Evolutionary conservation across 106 monocot species (phyloP).

Genomic region (Agapanthus africanus): DNA sequence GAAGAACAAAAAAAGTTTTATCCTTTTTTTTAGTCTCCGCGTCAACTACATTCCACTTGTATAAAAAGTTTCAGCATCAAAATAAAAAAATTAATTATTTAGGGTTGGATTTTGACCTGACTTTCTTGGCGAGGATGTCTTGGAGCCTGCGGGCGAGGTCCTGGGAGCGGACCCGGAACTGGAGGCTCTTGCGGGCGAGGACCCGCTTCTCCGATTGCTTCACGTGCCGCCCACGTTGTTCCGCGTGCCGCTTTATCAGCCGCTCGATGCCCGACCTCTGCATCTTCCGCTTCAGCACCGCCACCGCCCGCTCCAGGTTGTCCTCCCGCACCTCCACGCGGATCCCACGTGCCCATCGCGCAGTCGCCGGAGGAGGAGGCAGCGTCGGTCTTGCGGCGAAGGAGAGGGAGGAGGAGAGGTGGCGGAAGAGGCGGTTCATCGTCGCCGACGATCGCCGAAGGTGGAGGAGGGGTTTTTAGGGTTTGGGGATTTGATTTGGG

Average conservation of each 20-base stretch:
- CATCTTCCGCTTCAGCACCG: constrained; percentile 62
- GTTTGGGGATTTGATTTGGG: too few species aligned
- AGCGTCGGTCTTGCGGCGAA: too few species aligned
- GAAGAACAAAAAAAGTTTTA: too few species aligned
- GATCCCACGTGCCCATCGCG: constrained; percentile 35
- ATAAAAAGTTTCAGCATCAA: too few species aligned
- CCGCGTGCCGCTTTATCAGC: constrained; percentile 41
- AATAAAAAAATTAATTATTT: too few species aligned
- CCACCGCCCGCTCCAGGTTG: constrained; percentile 72
- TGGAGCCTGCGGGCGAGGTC: constrained; percentile 73
- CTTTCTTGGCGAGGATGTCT: constrained; percentile 56
- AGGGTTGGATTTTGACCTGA: too few species aligned
- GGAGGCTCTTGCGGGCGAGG: constrained; percentile 70
- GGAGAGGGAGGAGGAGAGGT: constrained; percentile 8
- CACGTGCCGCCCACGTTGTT: constrained; percentile 46
- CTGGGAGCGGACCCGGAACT: constrained; percentile 61
- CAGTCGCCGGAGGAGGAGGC: background rate
- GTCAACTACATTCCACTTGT: too few species aligned
- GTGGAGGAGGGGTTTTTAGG: too few species aligned
- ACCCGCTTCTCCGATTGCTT: constrained; percentile 89
- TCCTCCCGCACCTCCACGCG: constrained; percentile 56
- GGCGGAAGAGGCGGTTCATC: background rate
- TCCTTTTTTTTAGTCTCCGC: too few species aligned
- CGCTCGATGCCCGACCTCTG: constrained; percentile 71
- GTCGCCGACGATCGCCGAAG: too few species aligned